Base-by-base conservation (phyloP, 768 basidiomycete genomes). In the Sporobolomyces phaffii region DNA sequence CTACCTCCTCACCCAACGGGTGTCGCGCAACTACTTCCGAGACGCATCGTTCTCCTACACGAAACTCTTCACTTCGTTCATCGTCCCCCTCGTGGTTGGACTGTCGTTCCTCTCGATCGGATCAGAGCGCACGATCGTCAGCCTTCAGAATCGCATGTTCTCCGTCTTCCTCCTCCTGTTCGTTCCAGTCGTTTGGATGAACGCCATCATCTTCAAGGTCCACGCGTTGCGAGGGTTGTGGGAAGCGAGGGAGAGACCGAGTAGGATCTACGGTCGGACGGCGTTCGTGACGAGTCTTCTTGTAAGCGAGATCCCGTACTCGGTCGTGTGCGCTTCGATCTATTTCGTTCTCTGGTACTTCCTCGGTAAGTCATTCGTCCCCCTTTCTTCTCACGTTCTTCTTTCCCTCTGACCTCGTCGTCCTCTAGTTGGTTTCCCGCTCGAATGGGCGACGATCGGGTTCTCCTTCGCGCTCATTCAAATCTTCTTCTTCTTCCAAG, bases 191-290 rank as follows among this genome's bases (percentile, higher is more conserved):
- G 77, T 86, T 18, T 80, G 83, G 45, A 63, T 72, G 62, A 72
- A 72, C 65, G 62, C 33, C 82, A 84, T 72, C 85, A 87, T 73
- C 80, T 87, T 3, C 84, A 86, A 75, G 31, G 86, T 83, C 76
- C 79, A 86, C 57, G 76, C 79, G 38, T 81, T 83, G 61, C 82
- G 86, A n/a, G 78, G 75, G 0, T 77, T 87, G 44, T 87, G 86
- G 71, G 85, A 87, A 75, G 82, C 86, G 49, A 81, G 86, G 60
- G 86, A 87, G 73, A 81, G 84, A 5, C 80, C 85, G 0, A 85
- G 84, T 66, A 79, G 82, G 54, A 85, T 84, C 76, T 87, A 87
- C 75, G 82, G 81, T 62, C 84, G 86, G 83, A 80, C 77, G 18
- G 79, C 67, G 20, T 68, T 68, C 61, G 64, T 64, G 5, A 65